These are phyloP conservation scores for Tieghemostelium lacteum DNA, from an alignment of 78 protist species.

Conservation along the genomic window DNA sequence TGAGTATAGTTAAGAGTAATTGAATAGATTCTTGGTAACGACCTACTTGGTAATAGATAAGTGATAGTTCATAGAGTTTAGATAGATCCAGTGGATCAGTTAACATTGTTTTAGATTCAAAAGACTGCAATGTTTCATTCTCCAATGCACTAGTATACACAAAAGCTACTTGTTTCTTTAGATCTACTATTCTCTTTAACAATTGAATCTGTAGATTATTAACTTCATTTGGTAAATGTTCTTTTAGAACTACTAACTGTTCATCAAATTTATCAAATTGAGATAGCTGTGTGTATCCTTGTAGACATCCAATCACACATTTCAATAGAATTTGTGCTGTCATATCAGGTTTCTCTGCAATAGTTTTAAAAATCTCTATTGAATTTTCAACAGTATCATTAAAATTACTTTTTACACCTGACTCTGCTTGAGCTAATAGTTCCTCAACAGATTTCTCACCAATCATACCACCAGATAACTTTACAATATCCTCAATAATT, in stretches of 20 bases:
- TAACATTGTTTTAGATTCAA: not conserved
- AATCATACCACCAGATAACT: constrained; percentile 13
- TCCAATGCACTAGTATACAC: not conserved
- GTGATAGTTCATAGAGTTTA: not conserved
- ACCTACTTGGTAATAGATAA: constrained; percentile 2
- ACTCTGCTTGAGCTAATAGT: not conserved
- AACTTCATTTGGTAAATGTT: constrained; percentile 13
- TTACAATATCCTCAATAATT: not conserved
- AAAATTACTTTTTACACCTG: not conserved
- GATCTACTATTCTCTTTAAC: not conserved
- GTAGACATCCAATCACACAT: not conserved
- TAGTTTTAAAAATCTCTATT: not conserved
- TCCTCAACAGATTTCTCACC: not conserved
- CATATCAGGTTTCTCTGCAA: not conserved
- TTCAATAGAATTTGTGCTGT: constrained; percentile 1
- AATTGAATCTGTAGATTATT: not conserved
- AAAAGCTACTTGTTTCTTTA: constrained; percentile 4
- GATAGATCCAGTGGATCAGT: not conserved
- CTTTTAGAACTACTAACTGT: not conserved
- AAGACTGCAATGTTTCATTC: not conserved
- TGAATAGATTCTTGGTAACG: constrained; percentile 8
- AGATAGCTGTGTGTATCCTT: constrained; percentile 6
- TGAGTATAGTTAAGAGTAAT: not conserved
- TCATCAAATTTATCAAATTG: not conserved
- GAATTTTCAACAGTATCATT: not conserved